These are phyloP conservation scores for Chenopodium berlandieri DNA, from an alignment of 148 eudicot genomes.

Conservation along the genomic window DNA sequence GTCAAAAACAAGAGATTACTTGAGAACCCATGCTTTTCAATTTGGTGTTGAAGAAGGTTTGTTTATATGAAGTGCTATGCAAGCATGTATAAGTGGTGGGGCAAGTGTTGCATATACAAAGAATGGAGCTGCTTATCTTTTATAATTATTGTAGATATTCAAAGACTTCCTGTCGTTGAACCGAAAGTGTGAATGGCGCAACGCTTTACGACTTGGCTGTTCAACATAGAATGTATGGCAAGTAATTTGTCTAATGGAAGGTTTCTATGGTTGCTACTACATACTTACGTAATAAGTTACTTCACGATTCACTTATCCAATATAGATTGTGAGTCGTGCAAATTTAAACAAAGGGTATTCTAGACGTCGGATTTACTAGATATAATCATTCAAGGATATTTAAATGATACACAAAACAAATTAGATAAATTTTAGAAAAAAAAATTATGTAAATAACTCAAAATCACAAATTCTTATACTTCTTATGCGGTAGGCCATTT, in stretches of 20 bases:
- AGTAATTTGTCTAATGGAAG: neutral
- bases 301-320: too few species aligned
- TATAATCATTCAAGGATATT: too few species aligned
- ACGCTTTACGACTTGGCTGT: conserved; percentile 10
- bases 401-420: too few species aligned
- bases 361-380: too few species aligned
- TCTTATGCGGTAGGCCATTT: too few species aligned
- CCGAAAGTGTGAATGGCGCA: conserved; percentile 14
- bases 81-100: conserved; percentile 9
- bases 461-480: too few species aligned
- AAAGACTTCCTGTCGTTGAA: neutral
- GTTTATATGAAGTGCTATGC: neutral
- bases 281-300: too few species aligned
- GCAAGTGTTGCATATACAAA: neutral
- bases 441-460: too few species aligned
- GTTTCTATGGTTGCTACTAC: neutral
- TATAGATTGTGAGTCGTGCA: too few species aligned
- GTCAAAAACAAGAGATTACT: conserved; percentile 4
- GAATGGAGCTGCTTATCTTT: neutral
- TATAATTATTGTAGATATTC: neutral
- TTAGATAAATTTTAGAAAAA: too few species aligned
- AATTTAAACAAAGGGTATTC: too few species aligned
- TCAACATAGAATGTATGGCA: neutral
- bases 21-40: neutral
- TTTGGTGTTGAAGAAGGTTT: neutral